Percentiles rank a stretch among this genome's conserved stretches.
Evolutionary conservation across 371 early-diverging fungal species (phyloP).

Genomic region (Haplosporangium sp.): DNA sequence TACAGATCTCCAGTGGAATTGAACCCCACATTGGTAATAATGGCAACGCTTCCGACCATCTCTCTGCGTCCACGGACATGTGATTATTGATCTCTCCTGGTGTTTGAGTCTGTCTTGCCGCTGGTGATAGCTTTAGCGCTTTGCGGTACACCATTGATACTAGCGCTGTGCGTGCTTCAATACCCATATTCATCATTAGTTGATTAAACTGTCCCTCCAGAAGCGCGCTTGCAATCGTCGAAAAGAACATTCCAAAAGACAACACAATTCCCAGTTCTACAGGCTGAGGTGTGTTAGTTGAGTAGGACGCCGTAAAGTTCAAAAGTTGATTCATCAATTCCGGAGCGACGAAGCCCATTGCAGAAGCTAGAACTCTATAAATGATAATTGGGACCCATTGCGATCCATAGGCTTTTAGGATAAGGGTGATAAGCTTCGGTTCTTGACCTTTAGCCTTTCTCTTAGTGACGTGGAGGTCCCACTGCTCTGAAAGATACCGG

Average conservation of each 20-base stretch:
- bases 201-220: slow-evolving; percentile 35
- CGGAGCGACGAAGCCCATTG: slow-evolving; percentile 29
- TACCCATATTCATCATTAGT: slow-evolving; percentile 48
- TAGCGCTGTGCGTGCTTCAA: slow-evolving; percentile 61
- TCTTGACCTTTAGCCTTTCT: slow-evolving; percentile 21
- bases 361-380: slow-evolving; percentile 15
- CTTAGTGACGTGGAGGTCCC: slow-evolving; percentile 27
- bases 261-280: slow-evolving; percentile 24
- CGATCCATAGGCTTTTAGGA: slow-evolving; percentile 16
- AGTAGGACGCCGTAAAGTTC: slow-evolving; percentile 20
- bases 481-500: slow-evolving; percentile 10
- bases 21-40: slow-evolving; percentile 30
- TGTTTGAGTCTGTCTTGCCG: slow-evolving; percentile 27
- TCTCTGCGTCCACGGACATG: slow-evolving; percentile 39
- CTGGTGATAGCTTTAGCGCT: slow-evolving; percentile 29
- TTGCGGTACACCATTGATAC: slow-evolving; percentile 71
- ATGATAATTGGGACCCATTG: slow-evolving; percentile 32
- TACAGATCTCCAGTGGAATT: slow-evolving; percentile 28
- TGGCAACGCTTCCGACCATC: slow-evolving; percentile 23
- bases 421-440: slow-evolving; percentile 13
- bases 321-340: slow-evolving; percentile 27
- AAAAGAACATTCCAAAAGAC: slow-evolving; percentile 41
- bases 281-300: slow-evolving; percentile 6
- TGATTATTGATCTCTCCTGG: slow-evolving; percentile 45
- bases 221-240: slow-evolving; percentile 20